These are phyloP conservation scores for Pneumocystis sp. DNA, from an alignment of 1,139 yeast species.

Conservation along the genomic window DNA sequence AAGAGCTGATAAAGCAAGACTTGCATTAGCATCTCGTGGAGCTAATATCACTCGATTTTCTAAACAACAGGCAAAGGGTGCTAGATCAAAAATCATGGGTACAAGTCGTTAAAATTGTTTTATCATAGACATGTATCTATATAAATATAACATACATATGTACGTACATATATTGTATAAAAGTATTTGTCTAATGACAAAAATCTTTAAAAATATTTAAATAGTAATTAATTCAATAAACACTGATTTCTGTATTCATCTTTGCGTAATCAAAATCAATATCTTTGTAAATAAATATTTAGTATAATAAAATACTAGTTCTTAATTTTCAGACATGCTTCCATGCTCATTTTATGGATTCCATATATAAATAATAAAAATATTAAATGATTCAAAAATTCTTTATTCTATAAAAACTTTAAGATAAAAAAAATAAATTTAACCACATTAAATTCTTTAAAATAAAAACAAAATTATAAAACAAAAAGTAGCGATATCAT, in stretches of 20 bases:
- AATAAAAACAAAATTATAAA: background rate
- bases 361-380: background rate
- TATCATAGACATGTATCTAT: background rate
- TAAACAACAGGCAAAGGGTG: slow-evolving; percentile 29
- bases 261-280: too few relatives aligned
- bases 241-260: too few relatives aligned
- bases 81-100: slow-evolving; percentile 6
- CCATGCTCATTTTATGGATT: too few relatives aligned
- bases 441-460: background rate
- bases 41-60: slow-evolving; percentile 41
- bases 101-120: background rate
- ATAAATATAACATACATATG: background rate
- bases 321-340: too few relatives aligned
- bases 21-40: background rate
- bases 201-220: background rate
- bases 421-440: background rate
- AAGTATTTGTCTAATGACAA: background rate
- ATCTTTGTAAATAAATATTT: too few relatives aligned
- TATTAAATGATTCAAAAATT: background rate
- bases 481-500: background rate
- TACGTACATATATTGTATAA: background rate
- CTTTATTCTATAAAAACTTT: background rate
- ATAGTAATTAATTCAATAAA: too few relatives aligned
- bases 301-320: too few relatives aligned
- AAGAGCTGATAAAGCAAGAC: background rate